Percentiles rank a stretch among this genome's conserved stretches.
phyloP scores from a whole-genome alignment of 345 rosid genomes.

The Boechera divaricarpa region DNA sequence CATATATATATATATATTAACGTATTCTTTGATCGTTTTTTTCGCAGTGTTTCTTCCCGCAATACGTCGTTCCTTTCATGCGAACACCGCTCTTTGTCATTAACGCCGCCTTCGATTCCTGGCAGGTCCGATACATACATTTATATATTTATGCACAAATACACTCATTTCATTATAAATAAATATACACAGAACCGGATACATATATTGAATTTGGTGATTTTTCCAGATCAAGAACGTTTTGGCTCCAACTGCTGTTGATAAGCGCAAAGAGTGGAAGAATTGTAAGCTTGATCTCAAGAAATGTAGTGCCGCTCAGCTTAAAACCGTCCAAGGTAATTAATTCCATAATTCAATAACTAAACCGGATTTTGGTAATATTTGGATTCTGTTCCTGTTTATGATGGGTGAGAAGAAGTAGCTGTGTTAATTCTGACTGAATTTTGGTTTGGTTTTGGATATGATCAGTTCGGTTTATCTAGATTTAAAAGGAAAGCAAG shows the following conservation, averaged over 20 bases:
- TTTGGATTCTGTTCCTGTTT: background rate
- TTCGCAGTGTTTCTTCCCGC: slow-evolving; percentile 94
- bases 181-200: background rate
- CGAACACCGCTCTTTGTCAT: slow-evolving; percentile 79
- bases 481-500: background rate
- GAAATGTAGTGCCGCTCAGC: slow-evolving; percentile 64
- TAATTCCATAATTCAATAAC: background rate
- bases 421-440: background rate
- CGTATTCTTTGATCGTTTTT: background rate
- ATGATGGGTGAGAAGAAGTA: background rate
- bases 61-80: slow-evolving; percentile 62
- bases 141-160: background rate
- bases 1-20: background rate
- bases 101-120: slow-evolving; percentile 84
- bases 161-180: background rate
- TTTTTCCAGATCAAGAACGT: slow-evolving; percentile 68
- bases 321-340: slow-evolving; percentile 71
- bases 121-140: slow-evolving; percentile 74
- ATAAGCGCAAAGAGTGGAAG: slow-evolving; percentile 69
- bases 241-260: slow-evolving; percentile 77
- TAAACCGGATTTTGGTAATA: slow-evolving; percentile 6
- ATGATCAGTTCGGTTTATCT: background rate
- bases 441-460: background rate
- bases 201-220: background rate
- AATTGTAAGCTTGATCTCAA: slow-evolving; percentile 71